Base-by-base conservation (phyloP, 495 filamentous ascomycete species). In the Talaromyces stipitatus region DNA sequence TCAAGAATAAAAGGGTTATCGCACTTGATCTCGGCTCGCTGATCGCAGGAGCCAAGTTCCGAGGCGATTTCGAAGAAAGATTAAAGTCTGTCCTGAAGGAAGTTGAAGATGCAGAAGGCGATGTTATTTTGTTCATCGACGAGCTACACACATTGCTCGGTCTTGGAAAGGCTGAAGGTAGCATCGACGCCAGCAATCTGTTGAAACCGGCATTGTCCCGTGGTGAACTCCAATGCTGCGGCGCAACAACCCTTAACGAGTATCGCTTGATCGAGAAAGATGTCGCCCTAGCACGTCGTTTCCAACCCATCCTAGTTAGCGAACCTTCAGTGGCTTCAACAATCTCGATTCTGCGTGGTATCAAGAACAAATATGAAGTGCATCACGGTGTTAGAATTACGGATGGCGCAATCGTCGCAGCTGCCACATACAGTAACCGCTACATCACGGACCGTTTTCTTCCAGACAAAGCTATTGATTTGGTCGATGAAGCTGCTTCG, bases 371-470 rank as follows among this genome's bases (percentile, higher is more conserved):
- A 54, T 98, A 98, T 64, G 94, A 98, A 69, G 90, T 97, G 12
- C 94, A 98, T 63, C 94, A 98, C 67, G 78, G 78, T 66, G 92
- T 97, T 5, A 79, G 92, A 56, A 97, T 98, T 58, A 95, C 91
- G 0, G 94, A 97, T 66, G 88, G 84, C 20, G 92, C 94, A 11
- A 77, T 97, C 16, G 92, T 98, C 6, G 88, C 94, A 4, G 94
- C 94, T 16, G 92, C 94, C 8, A 88, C 88, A 0, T 88, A 92
- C 68, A 91, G 88, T 54, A 97, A 97, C 63, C 88, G 94, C 28
- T 98, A 98, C 64, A 94, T 98, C 60, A 96, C 90, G 43, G 92
- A 97, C 66, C 88, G 94, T 32, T 97, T 95, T 69, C 77, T 97
- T 1, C 92, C 94, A 1, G 92, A 97, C 69, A 97, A 97, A 65